Percentiles rank a stretch among this genome's conserved stretches.
These are phyloP conservation scores for Fragaria nilgerrensis DNA, from an alignment of 306 rosid species.

Conservation along the genomic window DNA sequence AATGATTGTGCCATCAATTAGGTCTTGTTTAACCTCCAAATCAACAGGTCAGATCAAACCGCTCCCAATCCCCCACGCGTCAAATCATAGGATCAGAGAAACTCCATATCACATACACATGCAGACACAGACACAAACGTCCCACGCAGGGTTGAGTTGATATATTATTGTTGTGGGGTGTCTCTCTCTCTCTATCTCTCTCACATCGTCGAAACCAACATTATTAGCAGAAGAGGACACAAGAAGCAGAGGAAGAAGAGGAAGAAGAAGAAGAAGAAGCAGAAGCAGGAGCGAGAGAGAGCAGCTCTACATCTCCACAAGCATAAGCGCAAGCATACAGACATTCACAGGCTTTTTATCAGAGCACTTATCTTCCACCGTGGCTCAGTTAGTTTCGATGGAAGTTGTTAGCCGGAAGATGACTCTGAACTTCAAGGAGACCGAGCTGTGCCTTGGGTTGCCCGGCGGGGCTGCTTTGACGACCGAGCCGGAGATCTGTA, in stretches of 20 bases:
- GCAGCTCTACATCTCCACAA: constrained; percentile 11
- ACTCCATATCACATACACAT: constrained; percentile 43
- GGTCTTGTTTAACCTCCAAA: background rate
- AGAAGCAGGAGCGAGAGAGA: background rate
- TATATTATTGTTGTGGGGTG: constrained; percentile 60
- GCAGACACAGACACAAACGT: constrained; percentile 57
- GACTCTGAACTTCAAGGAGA: constrained; percentile 68
- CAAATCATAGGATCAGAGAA: constrained; percentile 9
- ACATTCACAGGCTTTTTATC: background rate
- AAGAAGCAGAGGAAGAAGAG: constrained; percentile 16
- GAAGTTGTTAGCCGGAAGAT: constrained; percentile 38
- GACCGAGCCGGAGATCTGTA: constrained; percentile 44
- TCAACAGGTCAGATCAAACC: constrained; percentile 34
- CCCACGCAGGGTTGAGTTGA: constrained; percentile 25
- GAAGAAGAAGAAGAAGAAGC: background rate
- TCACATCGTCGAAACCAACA: constrained; percentile 36
- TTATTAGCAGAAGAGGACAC: constrained; percentile 40
- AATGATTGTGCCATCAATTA: constrained; percentile 20
- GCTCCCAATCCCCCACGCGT: constrained; percentile 38
- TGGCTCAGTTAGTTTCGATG: constrained; percentile 18
- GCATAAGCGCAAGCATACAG: background rate
- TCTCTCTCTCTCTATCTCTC: constrained; percentile 36
- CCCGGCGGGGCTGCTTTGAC: constrained; percentile 48
- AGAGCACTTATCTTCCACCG: constrained; percentile 1
- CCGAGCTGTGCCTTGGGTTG: constrained; percentile 89